Conservation (phyloP, 805 yeast genomes). For the Crinitomyces ghanaensis region DNA sequence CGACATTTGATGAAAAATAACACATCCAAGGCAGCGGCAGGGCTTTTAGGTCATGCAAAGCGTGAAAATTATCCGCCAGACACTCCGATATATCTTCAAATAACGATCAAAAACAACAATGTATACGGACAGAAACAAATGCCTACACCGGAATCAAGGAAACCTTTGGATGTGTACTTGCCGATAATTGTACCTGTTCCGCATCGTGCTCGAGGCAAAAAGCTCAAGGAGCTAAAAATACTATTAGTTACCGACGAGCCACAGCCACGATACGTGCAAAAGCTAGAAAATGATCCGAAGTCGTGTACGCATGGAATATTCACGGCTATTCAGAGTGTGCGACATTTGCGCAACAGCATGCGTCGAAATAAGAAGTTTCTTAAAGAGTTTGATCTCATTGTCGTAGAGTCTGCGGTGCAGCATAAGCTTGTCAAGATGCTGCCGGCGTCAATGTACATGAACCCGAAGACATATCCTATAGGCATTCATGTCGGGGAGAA, state of each 20-base stretch:
- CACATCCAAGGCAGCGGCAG: no score
- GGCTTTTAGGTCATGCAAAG: no score
- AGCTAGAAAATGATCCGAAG: conserved; percentile 34
- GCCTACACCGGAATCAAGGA: no score
- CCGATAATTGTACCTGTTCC: conserved; percentile 16
- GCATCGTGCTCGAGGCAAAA: conserved; percentile 11
- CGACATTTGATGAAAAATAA: no score
- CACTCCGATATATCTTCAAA: conserved; percentile 12
- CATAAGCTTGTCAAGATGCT: conserved; percentile 46
- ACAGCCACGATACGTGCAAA: conserved; percentile 40
- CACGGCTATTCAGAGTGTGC: conserved; percentile 48
- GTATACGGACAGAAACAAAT: conserved; percentile 2
- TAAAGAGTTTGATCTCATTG: conserved; percentile 38
- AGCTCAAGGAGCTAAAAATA: conserved; percentile 11
- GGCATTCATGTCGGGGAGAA: no score
- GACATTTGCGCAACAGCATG: conserved; percentile 39
- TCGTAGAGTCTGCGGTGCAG: conserved; percentile 61
- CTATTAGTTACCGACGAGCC: conserved; percentile 64
- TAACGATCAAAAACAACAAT: conserved; percentile 6
- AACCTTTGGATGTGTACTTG: no score
- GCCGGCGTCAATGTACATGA: no score
- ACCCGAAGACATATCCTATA: conserved; percentile 55
- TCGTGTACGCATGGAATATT: conserved; percentile 51
- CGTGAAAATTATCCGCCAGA: no score
- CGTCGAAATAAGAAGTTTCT: conserved; percentile 43